phyloP scores from a whole-genome alignment of 441 rosid genomes.

The Hypseocharis bilobata region DNA sequence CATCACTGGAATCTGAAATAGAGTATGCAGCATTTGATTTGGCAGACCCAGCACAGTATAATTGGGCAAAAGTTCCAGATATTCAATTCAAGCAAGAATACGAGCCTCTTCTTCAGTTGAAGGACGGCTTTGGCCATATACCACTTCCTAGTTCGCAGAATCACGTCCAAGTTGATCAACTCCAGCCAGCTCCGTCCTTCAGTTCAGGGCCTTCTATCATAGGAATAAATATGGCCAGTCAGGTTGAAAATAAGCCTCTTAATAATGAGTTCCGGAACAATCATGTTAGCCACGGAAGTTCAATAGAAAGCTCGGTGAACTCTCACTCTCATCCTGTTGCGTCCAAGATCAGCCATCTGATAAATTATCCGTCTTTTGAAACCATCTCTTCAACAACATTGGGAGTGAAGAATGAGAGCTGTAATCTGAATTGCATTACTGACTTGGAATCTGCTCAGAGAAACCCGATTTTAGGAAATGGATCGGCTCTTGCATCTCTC shows the following conservation, averaged over 20 bases:
- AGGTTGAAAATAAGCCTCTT: constrained; percentile 29
- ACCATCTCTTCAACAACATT: constrained; percentile 28
- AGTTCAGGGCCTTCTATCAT: constrained; percentile 28
- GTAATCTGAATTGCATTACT: constrained; percentile 28
- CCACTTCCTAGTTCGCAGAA: constrained; percentile 32
- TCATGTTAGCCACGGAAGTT: constrained; percentile 21
- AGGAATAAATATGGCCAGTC: constrained; percentile 21
- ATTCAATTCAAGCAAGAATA: constrained; percentile 37
- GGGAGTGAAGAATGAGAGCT: constrained; percentile 31
- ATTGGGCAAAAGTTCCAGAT: constrained; percentile 48
- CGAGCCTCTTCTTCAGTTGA: constrained; percentile 26
- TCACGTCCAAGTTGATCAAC: constrained; percentile 21
- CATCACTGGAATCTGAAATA: constrained; percentile 25
- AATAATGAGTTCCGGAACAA: constrained; percentile 28
- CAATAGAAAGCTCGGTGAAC: constrained; percentile 21
- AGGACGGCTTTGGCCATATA: constrained; percentile 35
- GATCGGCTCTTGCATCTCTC: constrained; percentile 27
- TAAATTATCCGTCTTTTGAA: constrained; percentile 32
- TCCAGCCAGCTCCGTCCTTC: constrained; percentile 23
- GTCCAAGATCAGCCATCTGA: constrained; percentile 24
- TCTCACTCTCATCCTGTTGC: constrained; percentile 30
- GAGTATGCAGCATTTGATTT: constrained; percentile 37
- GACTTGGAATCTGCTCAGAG: constrained; percentile 34
- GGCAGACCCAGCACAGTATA: constrained; percentile 25
- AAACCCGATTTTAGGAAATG: constrained; percentile 30